These are phyloP conservation scores for Neobulgaria alba DNA, from an alignment of 2,329 filamentous ascomycete genomes.

Conservation along the genomic window DNA sequence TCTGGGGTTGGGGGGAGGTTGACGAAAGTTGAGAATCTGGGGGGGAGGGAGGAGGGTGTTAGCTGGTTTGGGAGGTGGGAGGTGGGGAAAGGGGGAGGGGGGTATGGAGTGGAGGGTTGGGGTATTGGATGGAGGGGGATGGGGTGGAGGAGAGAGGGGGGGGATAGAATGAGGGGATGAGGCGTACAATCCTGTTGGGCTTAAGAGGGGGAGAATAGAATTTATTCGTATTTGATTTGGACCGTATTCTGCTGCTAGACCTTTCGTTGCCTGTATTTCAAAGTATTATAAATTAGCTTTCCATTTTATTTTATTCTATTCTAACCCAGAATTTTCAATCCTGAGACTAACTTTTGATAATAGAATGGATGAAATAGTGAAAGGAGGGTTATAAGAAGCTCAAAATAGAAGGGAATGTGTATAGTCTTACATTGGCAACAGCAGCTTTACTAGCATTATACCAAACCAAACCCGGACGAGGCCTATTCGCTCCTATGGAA, in stretches of 20 bases:
- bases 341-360: too few species aligned
- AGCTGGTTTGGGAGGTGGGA: not conserved
- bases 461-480: slow-evolving; percentile 56
- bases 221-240: slow-evolving; percentile 66
- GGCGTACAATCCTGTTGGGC: slow-evolving; percentile 49
- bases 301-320: too few species aligned
- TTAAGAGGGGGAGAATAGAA: slow-evolving; percentile 59
- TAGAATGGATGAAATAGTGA: slow-evolving; percentile 1
- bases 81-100: slow-evolving; percentile 3
- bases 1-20: slow-evolving; percentile 55
- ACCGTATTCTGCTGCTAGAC: slow-evolving; percentile 65
- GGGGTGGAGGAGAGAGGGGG: not conserved
- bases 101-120: slow-evolving; percentile 20
- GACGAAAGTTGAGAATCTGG: slow-evolving; percentile 38
- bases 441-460: slow-evolving; percentile 64
- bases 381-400: not conserved
- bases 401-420: too few species aligned
- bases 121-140: not conserved
- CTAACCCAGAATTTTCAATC: too few species aligned
- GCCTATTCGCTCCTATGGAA: slow-evolving; percentile 53
- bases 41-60: too few species aligned
- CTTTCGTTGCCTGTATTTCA: slow-evolving; percentile 46
- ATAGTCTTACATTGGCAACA: slow-evolving; percentile 53
- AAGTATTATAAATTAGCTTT: too few species aligned
- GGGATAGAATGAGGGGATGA: not conserved